phyloP scores from a whole-genome alignment of 2,329 filamentous ascomycete species.

The Ascochyta viciae-villosae region DNA sequence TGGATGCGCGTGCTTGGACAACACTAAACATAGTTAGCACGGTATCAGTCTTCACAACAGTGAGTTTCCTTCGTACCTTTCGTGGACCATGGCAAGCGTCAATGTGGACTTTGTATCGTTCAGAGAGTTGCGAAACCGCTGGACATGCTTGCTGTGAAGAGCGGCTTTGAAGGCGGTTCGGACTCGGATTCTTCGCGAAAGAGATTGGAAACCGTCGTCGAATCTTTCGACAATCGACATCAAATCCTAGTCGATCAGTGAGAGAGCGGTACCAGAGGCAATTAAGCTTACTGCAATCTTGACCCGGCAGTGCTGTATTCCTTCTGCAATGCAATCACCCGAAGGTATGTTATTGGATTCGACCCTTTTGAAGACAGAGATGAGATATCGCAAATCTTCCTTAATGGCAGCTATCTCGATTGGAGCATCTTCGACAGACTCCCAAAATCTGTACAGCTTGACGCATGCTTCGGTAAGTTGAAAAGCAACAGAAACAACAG shows the following conservation, averaged over 20 bases:
- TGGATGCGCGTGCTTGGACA: too few relatives aligned
- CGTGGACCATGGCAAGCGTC: slow-evolving; percentile 22
- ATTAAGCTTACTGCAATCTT: slow-evolving; percentile 4
- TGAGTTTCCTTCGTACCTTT: slow-evolving; percentile 7
- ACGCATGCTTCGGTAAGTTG: slow-evolving; percentile 17
- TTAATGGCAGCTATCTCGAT: slow-evolving; percentile 20
- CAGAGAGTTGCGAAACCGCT: slow-evolving; percentile 18
- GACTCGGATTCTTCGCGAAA: slow-evolving; percentile 11
- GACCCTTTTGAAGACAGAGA: slow-evolving; percentile 18
- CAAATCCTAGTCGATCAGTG: slow-evolving; percentile 3
- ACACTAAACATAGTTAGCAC: too few relatives aligned
- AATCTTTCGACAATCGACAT: slow-evolving; percentile 9
- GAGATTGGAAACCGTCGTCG: slow-evolving; percentile 11
- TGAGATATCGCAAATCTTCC: slow-evolving; percentile 20
- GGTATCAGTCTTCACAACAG: too few relatives aligned
- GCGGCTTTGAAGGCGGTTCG: slow-evolving; percentile 19
- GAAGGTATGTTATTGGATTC: background rate
- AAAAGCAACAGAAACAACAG: slow-evolving; percentile 15
- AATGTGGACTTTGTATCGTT: slow-evolving; percentile 20
- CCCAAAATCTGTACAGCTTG: slow-evolving; percentile 25
- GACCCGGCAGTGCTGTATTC: slow-evolving; percentile 17
- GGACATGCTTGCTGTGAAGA: slow-evolving; percentile 15
- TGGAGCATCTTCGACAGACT: slow-evolving; percentile 22
- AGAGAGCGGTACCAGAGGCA: too few relatives aligned
- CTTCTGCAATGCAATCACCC: slow-evolving; percentile 18